phyloP scores from a whole-genome alignment of 73 alveolate genomes.

The Strombidium stylifer region DNA sequence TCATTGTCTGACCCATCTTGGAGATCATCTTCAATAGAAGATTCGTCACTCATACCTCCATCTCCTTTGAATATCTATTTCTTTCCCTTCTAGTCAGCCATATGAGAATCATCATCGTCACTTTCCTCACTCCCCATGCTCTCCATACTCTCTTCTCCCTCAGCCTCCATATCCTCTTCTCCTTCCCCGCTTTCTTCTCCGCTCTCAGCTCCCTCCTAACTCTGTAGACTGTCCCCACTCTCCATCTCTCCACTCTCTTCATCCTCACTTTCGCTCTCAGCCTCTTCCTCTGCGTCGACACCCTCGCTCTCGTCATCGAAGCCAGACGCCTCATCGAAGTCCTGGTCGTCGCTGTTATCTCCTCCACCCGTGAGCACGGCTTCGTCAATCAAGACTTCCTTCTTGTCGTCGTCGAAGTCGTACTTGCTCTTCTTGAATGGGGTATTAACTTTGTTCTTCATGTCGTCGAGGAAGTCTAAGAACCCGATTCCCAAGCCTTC shows the following conservation, averaged over 20 bases:
- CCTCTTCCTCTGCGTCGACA: background rate
- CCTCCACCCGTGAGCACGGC: too few species aligned
- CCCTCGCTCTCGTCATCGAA: background rate
- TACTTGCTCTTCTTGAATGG: background rate
- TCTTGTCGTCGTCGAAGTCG: background rate
- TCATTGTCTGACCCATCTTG: background rate
- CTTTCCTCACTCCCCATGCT: conserved; percentile 22
- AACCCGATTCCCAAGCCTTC: conserved; percentile 55
- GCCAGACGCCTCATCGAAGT: background rate
- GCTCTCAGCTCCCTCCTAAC: too few species aligned
- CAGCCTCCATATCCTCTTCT: conserved; percentile 32
- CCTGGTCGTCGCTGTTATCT: background rate
- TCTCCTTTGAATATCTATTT: conserved; percentile 3
- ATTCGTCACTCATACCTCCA: conserved; percentile 5
- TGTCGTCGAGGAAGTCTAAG: conserved; percentile 44
- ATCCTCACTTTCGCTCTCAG: background rate
- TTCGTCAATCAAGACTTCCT: conserved; percentile 39
- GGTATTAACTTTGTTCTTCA: conserved; percentile 4
- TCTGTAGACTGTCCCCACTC: background rate
- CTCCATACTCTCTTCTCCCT: conserved; percentile 17
- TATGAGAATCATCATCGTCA: background rate
- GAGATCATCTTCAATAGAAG: background rate
- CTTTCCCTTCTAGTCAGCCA: conserved; percentile 25
- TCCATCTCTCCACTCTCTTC: background rate
- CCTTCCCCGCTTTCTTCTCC: conserved; percentile 31